A percentile compares a stretch with the other conserved stretches of the same genome.
Evolutionary conservation across 257 asterid genomes (phyloP).

Genomic region (Sherardia arvensis): DNA sequence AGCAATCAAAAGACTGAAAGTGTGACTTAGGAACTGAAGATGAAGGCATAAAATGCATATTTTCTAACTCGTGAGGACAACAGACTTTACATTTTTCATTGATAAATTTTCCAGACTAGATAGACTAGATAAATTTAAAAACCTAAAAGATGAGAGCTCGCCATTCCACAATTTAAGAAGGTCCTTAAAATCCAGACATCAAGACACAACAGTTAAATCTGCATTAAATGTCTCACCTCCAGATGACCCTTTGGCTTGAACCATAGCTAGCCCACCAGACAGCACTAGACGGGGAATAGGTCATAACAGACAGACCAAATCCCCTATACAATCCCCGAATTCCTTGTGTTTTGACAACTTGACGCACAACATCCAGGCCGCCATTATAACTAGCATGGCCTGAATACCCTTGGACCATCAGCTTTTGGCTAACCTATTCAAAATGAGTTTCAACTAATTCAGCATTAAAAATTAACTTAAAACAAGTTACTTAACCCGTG

Average conservation of each 20-base stretch:
- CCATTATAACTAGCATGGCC: slow-evolving; percentile 70
- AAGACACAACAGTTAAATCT: slow-evolving; percentile 6
- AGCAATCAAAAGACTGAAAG: slow-evolving; percentile 10
- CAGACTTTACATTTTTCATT: background rate
- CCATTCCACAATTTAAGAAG: background rate
- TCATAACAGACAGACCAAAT: slow-evolving; percentile 83
- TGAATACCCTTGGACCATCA: slow-evolving; percentile 87
- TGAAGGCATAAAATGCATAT: background rate
- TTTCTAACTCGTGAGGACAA: background rate
- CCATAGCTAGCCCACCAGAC: slow-evolving; percentile 99
- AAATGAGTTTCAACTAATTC: slow-evolving; percentile 15
- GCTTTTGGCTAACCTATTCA: slow-evolving; percentile 82
- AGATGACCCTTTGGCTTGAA: slow-evolving; percentile 88
- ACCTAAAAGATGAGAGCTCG: background rate
- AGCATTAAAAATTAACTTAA: slow-evolving; percentile 7
- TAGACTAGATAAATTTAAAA: slow-evolving; percentile 8
- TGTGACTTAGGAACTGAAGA: background rate
- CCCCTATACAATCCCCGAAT: slow-evolving; percentile 92
- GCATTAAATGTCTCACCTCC: slow-evolving; percentile 47
- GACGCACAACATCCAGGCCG: slow-evolving; percentile 85
- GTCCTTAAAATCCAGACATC: background rate
- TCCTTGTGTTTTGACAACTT: slow-evolving; percentile 77
- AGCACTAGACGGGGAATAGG: slow-evolving; percentile 96
- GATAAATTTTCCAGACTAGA: background rate
- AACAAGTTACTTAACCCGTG: background rate